Conservation (phyloP, 2,329 filamentous ascomycete species). For the Cladosporium austrohemisphaericum region DNA sequence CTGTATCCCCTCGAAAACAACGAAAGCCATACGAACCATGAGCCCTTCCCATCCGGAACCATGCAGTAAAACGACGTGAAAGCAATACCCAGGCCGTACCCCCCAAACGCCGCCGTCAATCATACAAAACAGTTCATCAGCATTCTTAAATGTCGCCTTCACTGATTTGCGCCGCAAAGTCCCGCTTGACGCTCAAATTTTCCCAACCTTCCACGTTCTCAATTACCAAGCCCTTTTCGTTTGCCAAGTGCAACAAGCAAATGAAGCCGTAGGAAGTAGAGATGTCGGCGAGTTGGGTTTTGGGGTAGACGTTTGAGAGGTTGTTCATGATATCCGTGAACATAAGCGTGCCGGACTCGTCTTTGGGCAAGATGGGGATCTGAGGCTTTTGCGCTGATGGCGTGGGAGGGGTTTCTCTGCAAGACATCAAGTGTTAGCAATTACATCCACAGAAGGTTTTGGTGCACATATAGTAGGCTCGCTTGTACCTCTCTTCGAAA, state of each 20-base stretch:
- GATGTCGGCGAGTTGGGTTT: slow-evolving; percentile 84
- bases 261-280: slow-evolving; percentile 94
- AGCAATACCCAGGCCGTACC: no score
- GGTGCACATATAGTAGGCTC: no score
- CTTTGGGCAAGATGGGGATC: slow-evolving; percentile 24
- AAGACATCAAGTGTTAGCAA: neutral
- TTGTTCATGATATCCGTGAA: slow-evolving; percentile 93
- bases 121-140: neutral
- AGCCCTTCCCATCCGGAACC: no score
- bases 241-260: slow-evolving; percentile 82
- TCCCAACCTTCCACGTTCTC: slow-evolving; percentile 55
- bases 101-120: neutral
- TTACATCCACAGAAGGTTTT: neutral
- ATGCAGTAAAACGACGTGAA: no score
- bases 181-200: slow-evolving; percentile 48
- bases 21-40: no score
- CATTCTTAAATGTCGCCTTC: slow-evolving; percentile 6
- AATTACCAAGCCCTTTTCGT: slow-evolving; percentile 84
- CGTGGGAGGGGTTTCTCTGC: slow-evolving; percentile 29
- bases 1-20: no score
- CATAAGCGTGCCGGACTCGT: slow-evolving; percentile 58
- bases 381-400: slow-evolving; percentile 33
- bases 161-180: slow-evolving; percentile 25
- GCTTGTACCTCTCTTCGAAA: slow-evolving; percentile 24
- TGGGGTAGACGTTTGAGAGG: slow-evolving; percentile 79